Percentiles rank a stretch among this genome's conserved stretches.
Conservation (phyloP, 2,329 filamentous ascomycete genomes). For the Dothistroma pini region DNA sequence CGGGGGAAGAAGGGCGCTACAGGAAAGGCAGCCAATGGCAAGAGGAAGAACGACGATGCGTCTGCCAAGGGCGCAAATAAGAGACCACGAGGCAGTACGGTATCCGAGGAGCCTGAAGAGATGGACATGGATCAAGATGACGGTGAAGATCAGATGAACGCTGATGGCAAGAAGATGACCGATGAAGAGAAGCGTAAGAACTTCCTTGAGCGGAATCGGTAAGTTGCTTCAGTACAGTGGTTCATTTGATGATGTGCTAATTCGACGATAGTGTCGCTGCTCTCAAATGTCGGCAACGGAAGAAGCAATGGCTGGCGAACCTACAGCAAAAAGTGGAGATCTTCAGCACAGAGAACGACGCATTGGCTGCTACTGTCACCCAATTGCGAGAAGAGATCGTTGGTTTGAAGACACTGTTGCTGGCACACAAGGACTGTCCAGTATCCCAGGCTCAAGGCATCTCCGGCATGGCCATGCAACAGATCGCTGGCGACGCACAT, state of each 20-base stretch:
- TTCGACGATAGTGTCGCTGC: constrained; percentile 70
- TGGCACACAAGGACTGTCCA: constrained; percentile 95
- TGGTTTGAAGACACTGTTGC: constrained; percentile 84
- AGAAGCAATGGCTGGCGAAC: constrained; percentile 98
- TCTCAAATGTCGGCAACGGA: constrained; percentile 92
- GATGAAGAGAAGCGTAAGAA: constrained; percentile 99
- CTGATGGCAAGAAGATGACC: constrained; percentile 73
- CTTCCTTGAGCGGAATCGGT: constrained; percentile 95
- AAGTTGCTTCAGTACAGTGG: constrained; percentile 38
- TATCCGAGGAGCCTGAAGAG: constrained; percentile 50
- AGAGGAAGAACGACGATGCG: constrained; percentile 75
- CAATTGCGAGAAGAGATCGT: constrained; percentile 89
- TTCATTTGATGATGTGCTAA: constrained; percentile 25
- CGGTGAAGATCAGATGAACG: constrained; percentile 37
- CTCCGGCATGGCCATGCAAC: constrained; percentile 48
- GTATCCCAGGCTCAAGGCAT: constrained; percentile 84
- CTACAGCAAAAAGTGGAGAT: constrained; percentile 92
- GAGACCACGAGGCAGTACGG: constrained; percentile 62
- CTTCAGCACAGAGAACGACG: constrained; percentile 88
- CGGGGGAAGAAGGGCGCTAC: constrained; percentile 65
- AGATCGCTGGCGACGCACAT: constrained; percentile 45
- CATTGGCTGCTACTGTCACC: constrained; percentile 75
- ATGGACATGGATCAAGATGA: constrained; percentile 50
- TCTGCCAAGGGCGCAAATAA: constrained; percentile 65
- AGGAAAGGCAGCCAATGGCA: constrained; percentile 57